Evolutionary conservation across 768 basidiomycete genomes (phyloP).

Genomic region (Hemileccinum rubropunctum): DNA sequence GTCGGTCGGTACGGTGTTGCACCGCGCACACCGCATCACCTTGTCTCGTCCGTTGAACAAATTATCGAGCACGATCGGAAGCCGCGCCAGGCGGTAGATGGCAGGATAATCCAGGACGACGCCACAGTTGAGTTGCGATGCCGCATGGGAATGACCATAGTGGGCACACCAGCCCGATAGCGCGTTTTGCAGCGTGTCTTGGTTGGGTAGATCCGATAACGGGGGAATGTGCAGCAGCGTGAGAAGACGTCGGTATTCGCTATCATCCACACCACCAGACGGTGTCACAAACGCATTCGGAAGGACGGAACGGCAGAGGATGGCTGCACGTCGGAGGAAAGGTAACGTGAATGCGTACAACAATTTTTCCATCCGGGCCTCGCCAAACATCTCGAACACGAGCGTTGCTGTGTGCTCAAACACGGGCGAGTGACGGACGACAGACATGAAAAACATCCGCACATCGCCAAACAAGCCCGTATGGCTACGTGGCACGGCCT

Average conservation of each 20-base stretch:
- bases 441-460: slow-evolving; percentile 87
- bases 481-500: slow-evolving; percentile 47
- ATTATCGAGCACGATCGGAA: slow-evolving; percentile 81
- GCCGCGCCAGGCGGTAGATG: slow-evolving; percentile 75
- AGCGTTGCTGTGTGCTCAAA: slow-evolving; percentile 83
- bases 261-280: slow-evolving; percentile 37
- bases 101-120: slow-evolving; percentile 80
- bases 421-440: slow-evolving; percentile 83
- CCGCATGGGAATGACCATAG: slow-evolving; percentile 77
- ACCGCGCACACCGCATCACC: slow-evolving; percentile 69
- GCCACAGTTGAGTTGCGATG: slow-evolving; percentile 76
- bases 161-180: slow-evolving; percentile 89
- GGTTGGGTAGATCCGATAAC: slow-evolving; percentile 73
- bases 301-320: slow-evolving; percentile 75
- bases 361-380: slow-evolving; percentile 80
- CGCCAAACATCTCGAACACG: slow-evolving; percentile 77
- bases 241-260: slow-evolving; percentile 81
- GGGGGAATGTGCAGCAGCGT: slow-evolving; percentile 74
- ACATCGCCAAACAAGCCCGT: slow-evolving; percentile 80
- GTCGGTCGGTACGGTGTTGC: slow-evolving; percentile 75
- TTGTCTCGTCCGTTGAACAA: slow-evolving; percentile 76
- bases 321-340: slow-evolving; percentile 85
- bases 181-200: slow-evolving; percentile 87
- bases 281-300: slow-evolving; percentile 58
- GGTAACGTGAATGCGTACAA: slow-evolving; percentile 88